These are phyloP conservation scores for Asclepias syriaca DNA, from an alignment of 257 asterid genomes.

Conservation along the genomic window DNA sequence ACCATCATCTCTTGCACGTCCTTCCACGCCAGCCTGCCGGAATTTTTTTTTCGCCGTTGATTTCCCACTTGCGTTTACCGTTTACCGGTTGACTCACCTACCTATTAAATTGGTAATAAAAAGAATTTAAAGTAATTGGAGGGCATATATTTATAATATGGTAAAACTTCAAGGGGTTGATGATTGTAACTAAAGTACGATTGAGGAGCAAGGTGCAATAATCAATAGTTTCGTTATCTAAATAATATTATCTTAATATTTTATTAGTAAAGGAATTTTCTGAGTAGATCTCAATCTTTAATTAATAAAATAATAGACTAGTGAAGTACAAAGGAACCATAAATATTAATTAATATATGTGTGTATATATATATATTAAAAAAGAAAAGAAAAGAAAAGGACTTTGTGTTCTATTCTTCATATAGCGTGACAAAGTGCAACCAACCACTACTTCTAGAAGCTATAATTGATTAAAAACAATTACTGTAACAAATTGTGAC, in stretches of 20 bases:
- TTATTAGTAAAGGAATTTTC: neutral
- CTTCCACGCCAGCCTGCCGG: constrained; percentile 12
- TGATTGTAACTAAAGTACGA: too few species aligned
- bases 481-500: too few species aligned
- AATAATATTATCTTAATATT: neutral
- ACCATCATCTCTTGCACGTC: constrained; percentile 11
- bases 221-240: neutral
- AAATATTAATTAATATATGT: too few species aligned
- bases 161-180: too few species aligned
- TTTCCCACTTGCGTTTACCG: neutral
- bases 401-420: too few species aligned
- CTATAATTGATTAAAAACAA: neutral
- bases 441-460: constrained; percentile 16
- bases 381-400: too few species aligned
- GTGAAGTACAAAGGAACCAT: neutral
- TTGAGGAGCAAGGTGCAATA: too few species aligned
- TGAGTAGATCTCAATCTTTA: constrained; percentile 13
- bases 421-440: neutral
- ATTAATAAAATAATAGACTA: neutral
- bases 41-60: constrained; percentile 9
- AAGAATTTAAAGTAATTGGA: too few species aligned
- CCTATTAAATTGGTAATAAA: too few species aligned
- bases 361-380: too few species aligned
- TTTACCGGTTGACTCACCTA: constrained; percentile 12
- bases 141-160: too few species aligned